Evolutionary conservation across 768 basidiomycete species (phyloP).

Genomic region (Tricholoma terreum): DNA sequence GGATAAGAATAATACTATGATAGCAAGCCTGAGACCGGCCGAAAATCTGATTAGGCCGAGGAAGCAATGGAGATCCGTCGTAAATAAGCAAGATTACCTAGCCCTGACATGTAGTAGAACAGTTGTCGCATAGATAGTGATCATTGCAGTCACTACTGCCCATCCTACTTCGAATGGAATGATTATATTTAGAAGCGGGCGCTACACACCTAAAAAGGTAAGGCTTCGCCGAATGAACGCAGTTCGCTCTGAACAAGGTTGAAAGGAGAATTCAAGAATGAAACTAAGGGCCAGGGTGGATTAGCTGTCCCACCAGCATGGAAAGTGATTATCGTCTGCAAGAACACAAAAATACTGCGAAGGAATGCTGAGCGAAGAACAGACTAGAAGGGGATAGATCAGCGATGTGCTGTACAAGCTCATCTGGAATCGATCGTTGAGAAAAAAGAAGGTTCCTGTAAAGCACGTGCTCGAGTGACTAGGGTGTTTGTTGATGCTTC

Average conservation of each 20-base stretch:
- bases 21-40: neutral
- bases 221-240: slow-evolving; percentile 3
- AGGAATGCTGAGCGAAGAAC: slow-evolving; percentile 17
- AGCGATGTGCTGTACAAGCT: slow-evolving; percentile 23
- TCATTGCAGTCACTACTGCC: neutral
- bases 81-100: neutral
- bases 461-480: slow-evolving; percentile 43
- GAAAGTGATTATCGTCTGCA: slow-evolving; percentile 1
- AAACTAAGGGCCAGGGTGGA: too few species aligned
- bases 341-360: slow-evolving; percentile 1
- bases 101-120: neutral
- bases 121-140: neutral
- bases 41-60: slow-evolving; percentile 6
- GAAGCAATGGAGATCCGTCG: neutral
- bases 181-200: slow-evolving; percentile 18
- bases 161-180: neutral
- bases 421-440: slow-evolving; percentile 35
- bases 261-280: slow-evolving; percentile 3
- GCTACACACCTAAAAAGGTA: slow-evolving; percentile 22
- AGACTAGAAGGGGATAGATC: slow-evolving; percentile 40
- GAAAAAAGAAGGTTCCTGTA: slow-evolving; percentile 37
- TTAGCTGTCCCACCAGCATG: too few species aligned
- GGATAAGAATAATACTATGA: slow-evolving; percentile 7
- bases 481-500: slow-evolving; percentile 51
- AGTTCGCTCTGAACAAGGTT: neutral